phyloP scores from a whole-genome alignment of 768 basidiomycete species.

The Porpolomopsis calyptriformis region DNA sequence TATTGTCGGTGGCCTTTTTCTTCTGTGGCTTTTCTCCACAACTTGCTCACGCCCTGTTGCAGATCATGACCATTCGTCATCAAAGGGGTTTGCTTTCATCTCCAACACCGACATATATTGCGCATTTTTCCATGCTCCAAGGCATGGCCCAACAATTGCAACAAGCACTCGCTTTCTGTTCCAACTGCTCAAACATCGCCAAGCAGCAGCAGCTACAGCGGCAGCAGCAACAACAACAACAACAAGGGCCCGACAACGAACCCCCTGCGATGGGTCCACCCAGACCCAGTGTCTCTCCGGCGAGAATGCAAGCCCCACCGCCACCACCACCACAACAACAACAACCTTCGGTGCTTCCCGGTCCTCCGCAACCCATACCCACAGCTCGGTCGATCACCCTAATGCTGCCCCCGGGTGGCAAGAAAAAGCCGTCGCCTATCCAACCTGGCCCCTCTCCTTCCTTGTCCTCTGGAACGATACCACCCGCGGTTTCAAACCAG shows the following conservation, averaged over 20 bases:
- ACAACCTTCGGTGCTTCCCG: conserved; percentile 11
- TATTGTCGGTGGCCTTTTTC: conserved; percentile 37
- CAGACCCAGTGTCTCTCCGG: too few relatives aligned
- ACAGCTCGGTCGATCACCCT: conserved; percentile 10
- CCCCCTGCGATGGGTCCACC: too few relatives aligned
- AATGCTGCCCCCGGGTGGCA: conserved; percentile 15
- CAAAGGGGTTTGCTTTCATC: conserved; percentile 32
- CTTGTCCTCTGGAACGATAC: conserved; percentile 8
- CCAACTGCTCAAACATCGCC: conserved; percentile 13
- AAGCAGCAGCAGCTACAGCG: conserved; percentile 2
- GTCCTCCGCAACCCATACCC: conserved; percentile 13
- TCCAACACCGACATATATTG: conserved; percentile 32
- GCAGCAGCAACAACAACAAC: too few relatives aligned
- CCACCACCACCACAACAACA: conserved; percentile 13
- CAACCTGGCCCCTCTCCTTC: conserved; percentile 9
- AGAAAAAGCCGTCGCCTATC: conserved; percentile 19
- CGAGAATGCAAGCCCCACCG: too few relatives aligned
- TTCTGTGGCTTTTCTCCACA: background rate
- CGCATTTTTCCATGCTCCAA: conserved; percentile 29
- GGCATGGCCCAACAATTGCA: conserved; percentile 34
- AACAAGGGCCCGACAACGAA: too few relatives aligned
- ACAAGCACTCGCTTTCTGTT: conserved; percentile 32
- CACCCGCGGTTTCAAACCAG: conserved; percentile 22
- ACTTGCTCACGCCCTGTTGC: conserved; percentile 7
- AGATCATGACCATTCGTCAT: conserved; percentile 36